phyloP scores from a whole-genome alignment of 2,329 filamentous ascomycete species.

The Fusarium verrucosum region DNA sequence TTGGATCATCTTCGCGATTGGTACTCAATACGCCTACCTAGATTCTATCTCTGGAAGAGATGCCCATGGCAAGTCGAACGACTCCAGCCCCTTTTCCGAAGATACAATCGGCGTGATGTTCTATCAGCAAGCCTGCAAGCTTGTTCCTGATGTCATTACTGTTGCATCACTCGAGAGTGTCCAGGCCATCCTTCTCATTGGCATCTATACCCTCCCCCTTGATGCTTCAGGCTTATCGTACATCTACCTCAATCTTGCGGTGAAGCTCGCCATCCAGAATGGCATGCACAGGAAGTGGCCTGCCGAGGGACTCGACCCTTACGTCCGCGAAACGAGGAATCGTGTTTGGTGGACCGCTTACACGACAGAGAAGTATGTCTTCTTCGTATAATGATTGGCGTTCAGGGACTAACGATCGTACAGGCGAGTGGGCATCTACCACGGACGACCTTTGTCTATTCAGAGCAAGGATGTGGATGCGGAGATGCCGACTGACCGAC shows the following conservation, averaged over 20 bases:
- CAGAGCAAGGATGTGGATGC: conserved; percentile 63
- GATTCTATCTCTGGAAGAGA: conserved; percentile 46
- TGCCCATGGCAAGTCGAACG: conserved; percentile 32
- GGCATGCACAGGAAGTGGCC: conserved; percentile 66
- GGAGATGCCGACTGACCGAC: conserved; percentile 59
- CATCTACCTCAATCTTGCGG: conserved; percentile 64
- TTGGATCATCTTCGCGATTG: conserved; percentile 59
- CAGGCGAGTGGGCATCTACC: conserved; percentile 64
- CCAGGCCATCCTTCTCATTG: conserved; percentile 65
- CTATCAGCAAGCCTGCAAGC: conserved; percentile 63
- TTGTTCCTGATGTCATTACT: conserved; percentile 66
- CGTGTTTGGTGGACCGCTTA: conserved; percentile 67
- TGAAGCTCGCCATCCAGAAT: conserved; percentile 68
- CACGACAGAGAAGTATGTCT: conserved; percentile 61
- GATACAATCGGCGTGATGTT: conserved; percentile 65
- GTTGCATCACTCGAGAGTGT: conserved; percentile 66
- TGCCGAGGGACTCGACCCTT: conserved; percentile 57
- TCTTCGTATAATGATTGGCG: not conserved
- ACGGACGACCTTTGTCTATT: conserved; percentile 65
- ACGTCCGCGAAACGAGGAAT: conserved; percentile 62
- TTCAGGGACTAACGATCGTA: conserved; percentile 26
- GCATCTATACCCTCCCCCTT: conserved; percentile 63
- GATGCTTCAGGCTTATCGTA: conserved; percentile 66
- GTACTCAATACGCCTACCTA: conserved; percentile 61
- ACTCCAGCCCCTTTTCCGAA: conserved; percentile 52